Evolutionary conservation across 2,329 filamentous ascomycete genomes (phyloP), one percentile per base, ranked within the genome.

Genomic region (Penicillium sp.): DNA sequence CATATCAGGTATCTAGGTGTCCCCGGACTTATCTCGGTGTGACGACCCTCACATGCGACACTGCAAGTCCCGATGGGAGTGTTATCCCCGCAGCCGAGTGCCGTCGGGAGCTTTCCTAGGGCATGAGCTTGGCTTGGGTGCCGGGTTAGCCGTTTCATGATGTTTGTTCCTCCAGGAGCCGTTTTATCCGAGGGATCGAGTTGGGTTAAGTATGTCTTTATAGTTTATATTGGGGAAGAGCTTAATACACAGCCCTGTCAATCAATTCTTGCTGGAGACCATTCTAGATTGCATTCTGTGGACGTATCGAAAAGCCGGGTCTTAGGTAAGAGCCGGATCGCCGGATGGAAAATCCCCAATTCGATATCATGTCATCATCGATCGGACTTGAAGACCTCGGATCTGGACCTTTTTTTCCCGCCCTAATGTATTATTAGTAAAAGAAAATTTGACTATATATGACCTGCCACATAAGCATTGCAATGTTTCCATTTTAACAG

Each of bases 331-430:
- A 7, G 11, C 52, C 62, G 64, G 64, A 65, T 64, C 59, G 62
- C 64, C 64, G 64, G 64, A 65, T 59, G 48, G 44, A 47, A 50
- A 59, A 29, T 50, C 50, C 53, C 52, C 42, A 22, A 54, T 44
- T 26, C 31, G 45, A 56, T 59, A 58, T 67, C 60, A 60, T 66
- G 64, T 65, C 64, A 64, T 67, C 65, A 67, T 67, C 60, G 60
- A 65, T 54, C 50, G 48, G 49, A 42, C 52, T 51, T 27, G 43
- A 54, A 29, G 43, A 46, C 44, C 46, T 46, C 7, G 31, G 45
- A 33, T 27, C 45, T n/a, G 37, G 31, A 27, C 31, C 24, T 43
- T 31, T 52, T 43, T 19, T 52, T 39, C n/a, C 35, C n/a, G 9
- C 31, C 26, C 11, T 55, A 24, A 11, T 33, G 8, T 43, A 6